These are phyloP conservation scores for Quercus agrifolia DNA, from an alignment of 306 rosid species.

Conservation along the genomic window DNA sequence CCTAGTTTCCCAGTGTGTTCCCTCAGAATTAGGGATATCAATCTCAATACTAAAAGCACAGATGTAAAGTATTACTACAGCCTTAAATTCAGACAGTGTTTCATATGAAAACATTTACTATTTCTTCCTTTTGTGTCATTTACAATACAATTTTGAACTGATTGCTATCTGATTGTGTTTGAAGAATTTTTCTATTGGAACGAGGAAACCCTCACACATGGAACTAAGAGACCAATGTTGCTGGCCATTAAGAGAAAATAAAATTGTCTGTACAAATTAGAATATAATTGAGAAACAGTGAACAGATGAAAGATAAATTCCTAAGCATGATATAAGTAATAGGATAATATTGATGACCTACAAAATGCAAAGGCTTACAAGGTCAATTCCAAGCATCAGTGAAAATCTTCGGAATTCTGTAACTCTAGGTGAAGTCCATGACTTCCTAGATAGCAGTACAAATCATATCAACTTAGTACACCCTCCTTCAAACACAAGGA, in stretches of 20 bases:
- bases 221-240: neutral
- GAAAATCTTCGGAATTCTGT: slow-evolving; percentile 14
- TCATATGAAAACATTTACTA: neutral
- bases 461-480: slow-evolving; percentile 35
- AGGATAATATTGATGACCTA: neutral
- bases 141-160: neutral
- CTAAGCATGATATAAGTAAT: neutral
- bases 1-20: neutral
- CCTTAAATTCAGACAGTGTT: neutral
- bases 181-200: neutral
- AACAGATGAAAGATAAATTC: neutral
- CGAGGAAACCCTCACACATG: neutral
- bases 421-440: slow-evolving; percentile 8
- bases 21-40: too few species aligned
- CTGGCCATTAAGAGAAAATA: neutral
- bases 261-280: neutral
- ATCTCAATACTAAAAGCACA: neutral
- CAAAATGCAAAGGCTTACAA: slow-evolving; percentile 1
- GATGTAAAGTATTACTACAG: neutral
- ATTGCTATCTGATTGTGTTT: neutral
- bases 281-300: slow-evolving; percentile 1
- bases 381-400: slow-evolving; percentile 7
- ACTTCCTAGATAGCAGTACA: slow-evolving; percentile 24
- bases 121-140: neutral
- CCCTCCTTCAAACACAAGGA: slow-evolving; percentile 73